phyloP scores from a whole-genome alignment of 495 filamentous ascomycete species.

The Peziza echinospora region DNA sequence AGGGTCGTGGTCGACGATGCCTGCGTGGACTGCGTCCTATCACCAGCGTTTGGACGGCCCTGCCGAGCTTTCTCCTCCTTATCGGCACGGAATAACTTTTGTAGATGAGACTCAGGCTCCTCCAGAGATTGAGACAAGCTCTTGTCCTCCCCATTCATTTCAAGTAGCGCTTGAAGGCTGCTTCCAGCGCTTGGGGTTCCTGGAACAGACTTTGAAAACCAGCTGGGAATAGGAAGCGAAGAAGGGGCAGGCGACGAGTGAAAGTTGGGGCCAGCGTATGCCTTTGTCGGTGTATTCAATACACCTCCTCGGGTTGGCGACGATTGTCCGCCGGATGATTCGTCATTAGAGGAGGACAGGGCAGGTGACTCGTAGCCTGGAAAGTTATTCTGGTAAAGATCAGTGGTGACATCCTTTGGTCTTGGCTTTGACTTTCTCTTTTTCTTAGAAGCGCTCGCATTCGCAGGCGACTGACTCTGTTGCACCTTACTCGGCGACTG shows the following conservation, averaged over 20 bases:
- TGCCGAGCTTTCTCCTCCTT: slow-evolving; percentile 55
- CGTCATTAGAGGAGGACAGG: neutral
- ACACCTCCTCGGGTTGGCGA: slow-evolving; percentile 6
- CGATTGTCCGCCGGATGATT: neutral
- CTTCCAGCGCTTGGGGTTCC: slow-evolving; percentile 28
- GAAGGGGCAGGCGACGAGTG: slow-evolving; percentile 87
- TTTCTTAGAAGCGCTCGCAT: neutral
- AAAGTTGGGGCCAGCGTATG: slow-evolving; percentile 88
- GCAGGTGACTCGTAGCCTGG: neutral
- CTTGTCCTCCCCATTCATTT: slow-evolving; percentile 19
- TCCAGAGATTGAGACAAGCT: slow-evolving; percentile 7
- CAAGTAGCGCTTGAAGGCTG: slow-evolving; percentile 22
- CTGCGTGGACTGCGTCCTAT: no score
- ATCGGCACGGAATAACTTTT: slow-evolving; percentile 74
- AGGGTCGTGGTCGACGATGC: no score
- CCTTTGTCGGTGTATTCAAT: slow-evolving; percentile 29
- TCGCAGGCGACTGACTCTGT: neutral
- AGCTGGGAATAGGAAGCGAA: slow-evolving; percentile 78
- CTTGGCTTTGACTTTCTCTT: neutral
- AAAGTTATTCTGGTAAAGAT: neutral
- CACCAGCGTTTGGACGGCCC: no score
- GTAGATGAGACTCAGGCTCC: slow-evolving; percentile 43
- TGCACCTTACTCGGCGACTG: neutral
- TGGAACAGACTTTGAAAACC: slow-evolving; percentile 62
- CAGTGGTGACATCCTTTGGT: neutral